Evolutionary conservation across 306 rosid species (phyloP).

Genomic region (Argentina anserina): DNA sequence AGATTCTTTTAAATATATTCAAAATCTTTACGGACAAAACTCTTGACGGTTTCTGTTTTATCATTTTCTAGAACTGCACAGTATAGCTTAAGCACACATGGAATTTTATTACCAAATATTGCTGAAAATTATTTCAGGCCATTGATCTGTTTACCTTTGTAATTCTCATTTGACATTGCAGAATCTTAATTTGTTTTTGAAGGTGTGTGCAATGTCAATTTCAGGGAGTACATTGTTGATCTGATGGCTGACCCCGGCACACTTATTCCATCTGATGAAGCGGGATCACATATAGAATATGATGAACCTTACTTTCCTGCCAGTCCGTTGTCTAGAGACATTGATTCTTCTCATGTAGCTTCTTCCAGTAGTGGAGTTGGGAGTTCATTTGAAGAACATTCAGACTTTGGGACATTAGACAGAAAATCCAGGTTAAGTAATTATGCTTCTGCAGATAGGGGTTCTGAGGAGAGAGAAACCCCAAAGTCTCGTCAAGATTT

Average conservation of each 20-base stretch:
- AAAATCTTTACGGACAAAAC: not conserved
- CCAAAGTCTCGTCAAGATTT: constrained; percentile 12
- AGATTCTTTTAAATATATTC: not conserved
- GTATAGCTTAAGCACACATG: not conserved
- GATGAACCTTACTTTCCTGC: constrained; percentile 54
- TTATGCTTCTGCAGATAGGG: constrained; percentile 41
- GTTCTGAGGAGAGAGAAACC: constrained; percentile 38
- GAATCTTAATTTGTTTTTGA: constrained; percentile 25
- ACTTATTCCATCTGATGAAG: constrained; percentile 84
- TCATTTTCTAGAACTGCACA: not conserved
- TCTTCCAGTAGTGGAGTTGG: constrained; percentile 81
- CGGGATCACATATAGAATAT: constrained; percentile 58
- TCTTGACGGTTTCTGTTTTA: not conserved
- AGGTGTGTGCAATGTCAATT: constrained; percentile 42
- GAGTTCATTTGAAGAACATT: constrained; percentile 69
- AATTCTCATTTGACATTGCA: constrained; percentile 14
- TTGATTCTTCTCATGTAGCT: constrained; percentile 68
- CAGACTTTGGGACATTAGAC: constrained; percentile 47
- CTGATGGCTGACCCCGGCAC: constrained; percentile 98
- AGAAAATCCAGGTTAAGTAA: constrained; percentile 43
- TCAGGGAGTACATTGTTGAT: constrained; percentile 98
- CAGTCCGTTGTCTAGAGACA: constrained; percentile 70
- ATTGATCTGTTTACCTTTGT: constrained; percentile 14
- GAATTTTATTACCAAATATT: not conserved
- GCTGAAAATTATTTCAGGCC: not conserved